Evolutionary conservation across 1,139 yeast genomes (phyloP), one percentile per base, ranked within the genome.

Genomic region (Kodamaea suecica): DNA sequence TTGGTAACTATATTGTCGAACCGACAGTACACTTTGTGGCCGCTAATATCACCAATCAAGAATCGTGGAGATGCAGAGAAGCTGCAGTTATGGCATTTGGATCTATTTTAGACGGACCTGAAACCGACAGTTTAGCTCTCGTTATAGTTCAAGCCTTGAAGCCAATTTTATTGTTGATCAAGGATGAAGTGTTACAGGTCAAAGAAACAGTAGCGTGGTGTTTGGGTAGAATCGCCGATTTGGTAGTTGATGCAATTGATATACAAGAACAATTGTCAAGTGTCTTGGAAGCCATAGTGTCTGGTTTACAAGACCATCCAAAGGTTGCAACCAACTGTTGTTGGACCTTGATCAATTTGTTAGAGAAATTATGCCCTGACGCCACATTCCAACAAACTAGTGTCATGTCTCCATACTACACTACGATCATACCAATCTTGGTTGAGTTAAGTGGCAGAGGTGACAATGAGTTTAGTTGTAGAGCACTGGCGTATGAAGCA

Each of bases 81-180:
- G 97, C 98, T 16, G 95, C 97, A 1, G 97, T 92, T 5, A 92
- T 92, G 98, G 97, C 98, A 0, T 92, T 92, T 59, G 98, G 98
- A 25, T 88, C 97, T 6, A 87, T 92, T 41, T 71, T 92, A 49
- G 97, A 90, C 49, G 98, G 98, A 13, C 97, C 97, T 17, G 94
- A 87, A 45, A 76, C 78, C 36, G 79, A 74, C 3, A 82, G 83
- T 52, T 70, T 87, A 49, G 76, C 76, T 37, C 62, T 61, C 9
- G 71, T 88, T 37, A 83, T 92, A 40, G 77, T 75, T 24, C 90
- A 85, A 63, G 97, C 97, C 2, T 69, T 92, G 41, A 77, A 76
- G 23, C 87, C 97, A 15, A 81, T 92, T 41, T 68, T 90, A 37
- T 57, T 59, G 14, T 73, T 90, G 54, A 87, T 90, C 63, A 66